Evolutionary conservation across 2,329 filamentous ascomycete genomes (phyloP).

Genomic region (Pseudocercospora eumusae): DNA sequence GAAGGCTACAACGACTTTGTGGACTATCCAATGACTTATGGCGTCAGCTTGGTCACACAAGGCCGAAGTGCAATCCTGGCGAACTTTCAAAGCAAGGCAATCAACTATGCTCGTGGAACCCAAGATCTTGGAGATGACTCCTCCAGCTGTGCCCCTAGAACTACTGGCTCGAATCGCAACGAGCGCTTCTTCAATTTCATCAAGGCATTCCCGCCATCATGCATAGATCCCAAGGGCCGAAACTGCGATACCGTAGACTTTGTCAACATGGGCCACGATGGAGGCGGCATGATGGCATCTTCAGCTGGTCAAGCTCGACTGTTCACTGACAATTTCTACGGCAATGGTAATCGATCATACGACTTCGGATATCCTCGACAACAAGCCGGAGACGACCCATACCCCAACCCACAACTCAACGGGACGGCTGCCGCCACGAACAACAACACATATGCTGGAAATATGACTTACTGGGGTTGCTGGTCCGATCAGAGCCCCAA

Average conservation of each 20-base stretch:
- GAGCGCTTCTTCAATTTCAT: constrained; percentile 47
- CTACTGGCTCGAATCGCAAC: constrained; percentile 41
- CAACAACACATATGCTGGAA: constrained; percentile 39
- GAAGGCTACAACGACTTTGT: constrained; percentile 41
- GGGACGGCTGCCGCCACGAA: constrained; percentile 27
- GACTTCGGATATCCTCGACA: constrained; percentile 43
- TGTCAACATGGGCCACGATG: constrained; percentile 40
- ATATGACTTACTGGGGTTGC: constrained; percentile 44
- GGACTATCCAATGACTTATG: constrained; percentile 39
- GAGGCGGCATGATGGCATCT: constrained; percentile 41
- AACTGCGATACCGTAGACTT: constrained; percentile 43
- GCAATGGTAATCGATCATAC: constrained; percentile 38
- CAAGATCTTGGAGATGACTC: constrained; percentile 42
- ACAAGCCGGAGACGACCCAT: constrained; percentile 37
- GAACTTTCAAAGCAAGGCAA: constrained; percentile 40
- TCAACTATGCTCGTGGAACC: constrained; percentile 41
- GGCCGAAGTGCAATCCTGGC: constrained; percentile 38
- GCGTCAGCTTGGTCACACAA: constrained; percentile 32
- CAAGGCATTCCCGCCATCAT: constrained; percentile 39
- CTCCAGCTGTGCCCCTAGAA: constrained; percentile 37
- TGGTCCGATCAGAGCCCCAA: constrained; percentile 37
- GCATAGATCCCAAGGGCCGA: constrained; percentile 29
- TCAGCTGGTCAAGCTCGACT: constrained; percentile 41
- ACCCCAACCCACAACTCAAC: constrained; percentile 37
- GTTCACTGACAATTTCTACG: constrained; percentile 44